Conservation (phyloP, 2,329 filamentous ascomycete species). For the Eutypella sp. region DNA sequence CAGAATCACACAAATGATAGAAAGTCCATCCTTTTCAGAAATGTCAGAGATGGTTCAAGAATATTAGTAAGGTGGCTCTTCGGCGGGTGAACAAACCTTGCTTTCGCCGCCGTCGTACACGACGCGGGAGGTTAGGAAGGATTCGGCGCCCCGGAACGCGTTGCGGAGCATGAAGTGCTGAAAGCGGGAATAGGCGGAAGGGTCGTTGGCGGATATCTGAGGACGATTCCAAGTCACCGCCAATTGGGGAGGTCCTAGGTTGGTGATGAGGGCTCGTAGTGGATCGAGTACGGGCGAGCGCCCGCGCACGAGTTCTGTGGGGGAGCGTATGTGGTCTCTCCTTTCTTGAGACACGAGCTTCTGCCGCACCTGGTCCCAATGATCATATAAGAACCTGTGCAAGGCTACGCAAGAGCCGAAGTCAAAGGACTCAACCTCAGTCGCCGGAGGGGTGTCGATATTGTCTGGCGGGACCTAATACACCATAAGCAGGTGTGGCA, state of each 20-base stretch:
- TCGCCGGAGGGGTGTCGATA: slow-evolving; percentile 33
- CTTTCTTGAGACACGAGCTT: slow-evolving; percentile 57
- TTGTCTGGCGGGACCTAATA: slow-evolving; percentile 43
- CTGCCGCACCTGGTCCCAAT: slow-evolving; percentile 66
- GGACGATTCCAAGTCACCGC: slow-evolving; percentile 67
- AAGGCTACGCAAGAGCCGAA: slow-evolving; percentile 67
- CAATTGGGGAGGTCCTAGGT: slow-evolving; percentile 61
- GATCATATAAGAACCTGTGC: slow-evolving; percentile 65
- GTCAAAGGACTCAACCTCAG: slow-evolving; percentile 52
- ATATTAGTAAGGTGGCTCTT: too few species aligned
- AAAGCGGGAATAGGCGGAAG: slow-evolving; percentile 61
- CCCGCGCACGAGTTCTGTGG: slow-evolving; percentile 46
- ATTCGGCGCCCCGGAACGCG: slow-evolving; percentile 60
- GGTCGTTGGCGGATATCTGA: slow-evolving; percentile 57
- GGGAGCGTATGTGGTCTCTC: slow-evolving; percentile 50
- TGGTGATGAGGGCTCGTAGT: slow-evolving; percentile 57
- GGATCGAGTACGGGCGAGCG: slow-evolving; percentile 56
- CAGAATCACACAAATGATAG: slow-evolving; percentile 64
- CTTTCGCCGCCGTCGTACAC: slow-evolving; percentile 69
- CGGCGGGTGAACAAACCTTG: slow-evolving; percentile 53
- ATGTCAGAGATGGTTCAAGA: background rate
- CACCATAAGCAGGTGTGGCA: slow-evolving; percentile 12
- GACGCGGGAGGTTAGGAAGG: slow-evolving; percentile 57
- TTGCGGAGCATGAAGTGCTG: slow-evolving; percentile 70
- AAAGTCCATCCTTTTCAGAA: slow-evolving; percentile 51